These are phyloP conservation scores for Diaporthe australafricana DNA, from an alignment of 2,329 filamentous ascomycete genomes.

Conservation along the genomic window DNA sequence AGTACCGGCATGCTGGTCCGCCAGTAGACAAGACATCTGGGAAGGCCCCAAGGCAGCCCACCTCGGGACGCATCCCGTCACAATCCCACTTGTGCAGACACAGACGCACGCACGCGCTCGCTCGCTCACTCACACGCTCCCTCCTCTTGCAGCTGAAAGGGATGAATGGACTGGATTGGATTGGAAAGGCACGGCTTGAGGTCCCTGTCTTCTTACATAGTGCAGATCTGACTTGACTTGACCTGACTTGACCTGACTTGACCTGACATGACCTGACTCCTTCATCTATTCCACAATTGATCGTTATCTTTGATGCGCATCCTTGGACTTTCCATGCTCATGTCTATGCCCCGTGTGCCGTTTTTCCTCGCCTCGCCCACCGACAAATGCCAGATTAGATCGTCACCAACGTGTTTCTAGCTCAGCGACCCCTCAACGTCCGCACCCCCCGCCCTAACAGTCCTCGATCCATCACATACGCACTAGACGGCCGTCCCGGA, in stretches of 20 bases:
- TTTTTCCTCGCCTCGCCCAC: conserved; percentile 3
- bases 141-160: conserved; percentile 7
- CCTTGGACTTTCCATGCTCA: neutral
- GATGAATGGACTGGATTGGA: neutral
- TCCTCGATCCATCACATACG: neutral
- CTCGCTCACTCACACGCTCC: neutral
- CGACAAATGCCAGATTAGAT: conserved; percentile 13
- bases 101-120: neutral
- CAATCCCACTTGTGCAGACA: neutral
- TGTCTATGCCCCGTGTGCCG: neutral
- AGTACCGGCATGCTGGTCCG: neutral
- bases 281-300: conserved; percentile 5
- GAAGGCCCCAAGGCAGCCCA: neutral
- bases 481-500: neutral
- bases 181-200: too few species aligned
- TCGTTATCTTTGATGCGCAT: neutral
- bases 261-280: neutral
- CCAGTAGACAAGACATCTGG: neutral
- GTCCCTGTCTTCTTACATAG: neutral
- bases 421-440: conserved; percentile 12
- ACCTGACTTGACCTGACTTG: neutral
- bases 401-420: conserved; percentile 13
- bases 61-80: neutral
- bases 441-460: conserved; percentile 1
- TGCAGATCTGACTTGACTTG: neutral